Base-by-base conservation (phyloP, 768 basidiomycete genomes). In the Kwoniella europaea region DNA sequence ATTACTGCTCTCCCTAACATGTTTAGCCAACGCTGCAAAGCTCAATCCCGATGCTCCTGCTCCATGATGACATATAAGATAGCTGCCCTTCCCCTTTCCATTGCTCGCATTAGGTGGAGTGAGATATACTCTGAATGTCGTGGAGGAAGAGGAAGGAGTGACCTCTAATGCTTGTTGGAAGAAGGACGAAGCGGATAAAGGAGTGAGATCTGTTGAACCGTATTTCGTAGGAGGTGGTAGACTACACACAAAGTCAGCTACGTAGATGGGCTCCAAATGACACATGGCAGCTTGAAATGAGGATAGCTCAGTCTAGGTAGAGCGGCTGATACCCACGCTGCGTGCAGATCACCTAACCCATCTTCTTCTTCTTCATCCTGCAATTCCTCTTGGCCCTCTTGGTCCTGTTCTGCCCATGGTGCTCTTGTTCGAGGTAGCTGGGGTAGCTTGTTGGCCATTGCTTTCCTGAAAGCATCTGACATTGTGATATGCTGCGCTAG, bases 21-120 rank as follows among this genome's bases (percentile, higher is more conserved):
- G 91, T 83, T 90, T 91, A n/a, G 95, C 93, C 68, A 97, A 87
- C 77, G 89, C 90, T 2, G 97, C 94, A 82, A 96, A 99, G 73
- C 89, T 92, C 71, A 98, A 85, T 0, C 89, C 97, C 0, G 91
- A 90, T 80, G 93, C 93, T n/a, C 97, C 97, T 0, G 93, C 96
- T 1, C 97, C 97, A 76, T 99, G 96, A 77, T 97, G 94, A 84
- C 92, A 95, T 5, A 98, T 87, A 81, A 98, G 88, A 3, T 96
- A 89, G 0, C 91, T 90, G 18, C 86, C 86, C 0, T 71, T 71
- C 13, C 66, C 75, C 9, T 67, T 76, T 3, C 58, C 74, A 20
- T 20, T 60, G n/a, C 13, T 6, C 16, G 42, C 44, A 4, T 86
- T 86, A 1, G 94, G 89, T 1, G 91, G 88, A 0, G 92, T 91